Evolutionary conservation across 371 early-diverging fungal species (phyloP).

Genomic region (Apophysomyces elegans): DNA sequence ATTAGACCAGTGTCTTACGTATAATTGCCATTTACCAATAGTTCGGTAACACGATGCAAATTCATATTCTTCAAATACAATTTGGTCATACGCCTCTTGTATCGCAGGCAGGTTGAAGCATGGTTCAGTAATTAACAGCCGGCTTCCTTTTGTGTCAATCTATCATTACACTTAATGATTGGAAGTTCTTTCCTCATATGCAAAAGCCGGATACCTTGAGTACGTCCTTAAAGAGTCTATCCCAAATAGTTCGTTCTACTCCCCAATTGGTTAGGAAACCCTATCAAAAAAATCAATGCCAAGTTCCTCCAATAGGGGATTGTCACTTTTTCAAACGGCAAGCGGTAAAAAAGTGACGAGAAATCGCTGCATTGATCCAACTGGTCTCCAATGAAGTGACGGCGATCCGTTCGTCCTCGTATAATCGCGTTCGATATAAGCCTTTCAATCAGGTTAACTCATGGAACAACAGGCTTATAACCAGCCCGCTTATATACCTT

Average conservation of each 20-base stretch:
- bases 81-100: constrained; percentile 76
- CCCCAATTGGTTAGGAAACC: constrained; percentile 83
- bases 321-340: constrained; percentile 68
- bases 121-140: constrained; percentile 80
- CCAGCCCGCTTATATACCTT: constrained; percentile 21
- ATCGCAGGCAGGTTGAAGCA: constrained; percentile 77
- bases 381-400: constrained; percentile 72
- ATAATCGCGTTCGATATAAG: constrained; percentile 69
- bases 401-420: constrained; percentile 63
- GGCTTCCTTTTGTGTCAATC: constrained; percentile 67
- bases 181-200: background rate
- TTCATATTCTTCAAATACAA: constrained; percentile 85
- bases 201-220: constrained; percentile 41
- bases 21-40: constrained; percentile 39
- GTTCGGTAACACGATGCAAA: constrained; percentile 69
- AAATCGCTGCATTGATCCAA: constrained; percentile 68
- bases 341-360: constrained; percentile 75
- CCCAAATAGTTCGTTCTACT: constrained; percentile 79
- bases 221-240: constrained; percentile 67
- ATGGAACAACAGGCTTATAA: no score
- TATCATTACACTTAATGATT: constrained; percentile 18
- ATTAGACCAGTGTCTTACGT: background rate
- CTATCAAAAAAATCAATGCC: constrained; percentile 26
- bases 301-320: background rate
- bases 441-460: constrained; percentile 9